Base-by-base conservation (phyloP, 192 early-diverging fungal species). In the Mortierella claussenii region DNA sequence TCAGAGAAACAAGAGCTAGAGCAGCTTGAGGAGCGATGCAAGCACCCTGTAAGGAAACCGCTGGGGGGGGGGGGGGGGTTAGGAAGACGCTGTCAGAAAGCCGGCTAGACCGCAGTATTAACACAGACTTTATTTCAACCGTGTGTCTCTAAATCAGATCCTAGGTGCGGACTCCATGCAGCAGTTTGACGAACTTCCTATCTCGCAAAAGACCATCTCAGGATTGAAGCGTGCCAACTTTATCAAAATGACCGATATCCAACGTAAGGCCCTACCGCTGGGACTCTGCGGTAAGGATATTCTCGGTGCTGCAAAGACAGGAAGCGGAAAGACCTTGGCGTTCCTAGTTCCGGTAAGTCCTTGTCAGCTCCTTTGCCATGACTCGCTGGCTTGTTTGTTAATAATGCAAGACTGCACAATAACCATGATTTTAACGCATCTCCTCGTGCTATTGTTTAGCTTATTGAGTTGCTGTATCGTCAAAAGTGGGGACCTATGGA, bases 231-330 rank as follows among this genome's bases (percentile, higher is more conserved):
- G 89, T 36, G 88, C 95, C 23, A 93, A 96, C 78, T 99, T 89
- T 70, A 83, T 91, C 21, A 92, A 96, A 80, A 90, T 95, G 91
- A 99, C 97, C 2, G 95, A 95, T 49, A 95, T 99, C 73, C 97
- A 99, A 67, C 85, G 83, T 47, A 91, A 92, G 60, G 87, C 91
- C 7, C 74, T 95, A 44, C 88, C 90, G 20, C 69, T 90, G 33
- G 90, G 88, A 4, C 75, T 95, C 33, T 86, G 85, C 10, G 84
- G 85, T 43, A 84, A 87, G 47, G 93, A 95, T 70, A 87, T 95
- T 30, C 85, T 95, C 20, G 93, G 93, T 32, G 93, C 93, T 2
- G 93, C 93, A 27, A 95, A 93, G 48, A 95, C 93, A 8, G 93
- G 93, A 17, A 93, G 91, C 28, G 93, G 93, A 40, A 95, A 95